Evolutionary conservation across 257 asterid genomes (phyloP).

Genomic region (Vinca minor): DNA sequence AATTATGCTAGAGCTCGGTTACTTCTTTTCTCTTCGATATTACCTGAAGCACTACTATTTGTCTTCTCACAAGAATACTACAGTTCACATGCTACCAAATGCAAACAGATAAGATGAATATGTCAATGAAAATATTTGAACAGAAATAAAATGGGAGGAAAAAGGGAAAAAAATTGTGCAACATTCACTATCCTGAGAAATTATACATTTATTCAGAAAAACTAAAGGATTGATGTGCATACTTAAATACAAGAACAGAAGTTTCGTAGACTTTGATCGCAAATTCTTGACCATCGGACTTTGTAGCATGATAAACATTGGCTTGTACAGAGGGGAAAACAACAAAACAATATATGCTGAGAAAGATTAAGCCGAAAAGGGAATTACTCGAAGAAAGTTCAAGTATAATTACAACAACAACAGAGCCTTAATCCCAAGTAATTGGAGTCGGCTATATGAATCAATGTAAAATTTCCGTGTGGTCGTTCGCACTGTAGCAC

Average conservation of each 20-base stretch:
- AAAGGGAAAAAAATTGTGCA: background rate
- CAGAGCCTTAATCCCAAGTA: too few species aligned
- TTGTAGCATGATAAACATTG: slow-evolving; percentile 94
- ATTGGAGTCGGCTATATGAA: too few species aligned
- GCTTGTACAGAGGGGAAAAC: slow-evolving; percentile 47
- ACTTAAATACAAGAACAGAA: slow-evolving; percentile 90
- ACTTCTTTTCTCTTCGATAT: background rate
- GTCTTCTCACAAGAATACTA: background rate
- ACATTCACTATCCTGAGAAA: background rate
- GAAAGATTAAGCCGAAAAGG: background rate
- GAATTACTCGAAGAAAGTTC: background rate
- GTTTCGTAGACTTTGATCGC: slow-evolving; percentile 94
- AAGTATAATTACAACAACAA: too few species aligned
- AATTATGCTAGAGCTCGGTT: background rate
- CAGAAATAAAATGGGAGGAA: background rate
- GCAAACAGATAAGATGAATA: background rate
- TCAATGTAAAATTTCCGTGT: too few species aligned
- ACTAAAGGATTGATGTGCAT: slow-evolving; percentile 23
- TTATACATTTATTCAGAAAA: slow-evolving; percentile 9
- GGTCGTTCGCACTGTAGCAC: too few species aligned
- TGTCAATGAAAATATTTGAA: background rate
- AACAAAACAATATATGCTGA: slow-evolving; percentile 7
- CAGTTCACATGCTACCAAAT: background rate
- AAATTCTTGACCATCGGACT: slow-evolving; percentile 70
- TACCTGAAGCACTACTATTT: background rate